A percentile compares a stretch with the other conserved stretches of the same genome.
Conservation (phyloP, 2,329 filamentous ascomycete genomes). For the Cercospora sojina region DNA sequence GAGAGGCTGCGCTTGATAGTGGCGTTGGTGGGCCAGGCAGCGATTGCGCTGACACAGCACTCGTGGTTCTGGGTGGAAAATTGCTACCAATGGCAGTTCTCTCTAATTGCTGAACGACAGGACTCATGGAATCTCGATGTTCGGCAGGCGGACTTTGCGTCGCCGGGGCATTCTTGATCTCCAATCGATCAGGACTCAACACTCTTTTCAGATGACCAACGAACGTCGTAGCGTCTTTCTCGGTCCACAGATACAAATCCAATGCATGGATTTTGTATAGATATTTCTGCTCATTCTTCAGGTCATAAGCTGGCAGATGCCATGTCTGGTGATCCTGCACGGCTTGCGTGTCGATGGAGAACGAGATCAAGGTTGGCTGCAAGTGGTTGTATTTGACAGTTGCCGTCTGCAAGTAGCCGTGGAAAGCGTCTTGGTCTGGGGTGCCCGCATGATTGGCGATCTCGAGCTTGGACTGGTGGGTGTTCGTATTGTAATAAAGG, state of each 20-base stretch:
- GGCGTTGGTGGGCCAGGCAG: slow-evolving; percentile 35
- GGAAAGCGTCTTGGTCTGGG: slow-evolving; percentile 75
- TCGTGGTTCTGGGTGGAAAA: slow-evolving; percentile 46
- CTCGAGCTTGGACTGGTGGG: slow-evolving; percentile 68
- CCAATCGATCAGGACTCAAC: slow-evolving; percentile 60
- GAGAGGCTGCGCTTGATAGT: slow-evolving; percentile 24
- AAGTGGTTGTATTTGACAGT: slow-evolving; percentile 70
- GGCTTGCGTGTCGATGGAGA: slow-evolving; percentile 58
- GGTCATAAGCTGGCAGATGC: slow-evolving; percentile 73
- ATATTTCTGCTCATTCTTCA: slow-evolving; percentile 72
- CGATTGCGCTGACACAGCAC: slow-evolving; percentile 41
- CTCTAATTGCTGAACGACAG: slow-evolving; percentile 72
- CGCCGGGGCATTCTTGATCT: slow-evolving; percentile 65
- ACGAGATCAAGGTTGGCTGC: slow-evolving; percentile 68
- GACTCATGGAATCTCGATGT: slow-evolving; percentile 57
- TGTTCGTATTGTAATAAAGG: slow-evolving; percentile 69
- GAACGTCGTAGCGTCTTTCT: slow-evolving; percentile 68
- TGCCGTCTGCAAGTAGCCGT: slow-evolving; percentile 60
- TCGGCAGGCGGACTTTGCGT: slow-evolving; percentile 42
- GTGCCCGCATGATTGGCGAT: slow-evolving; percentile 73
- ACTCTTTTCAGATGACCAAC: slow-evolving; percentile 67
- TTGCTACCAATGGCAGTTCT: slow-evolving; percentile 65
- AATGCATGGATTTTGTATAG: slow-evolving; percentile 74
- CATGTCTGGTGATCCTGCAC: slow-evolving; percentile 57
- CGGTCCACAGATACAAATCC: slow-evolving; percentile 78